Evolutionary conservation across 352 stramenopile genomes (phyloP).

Genomic region (Pythium apleroticum): DNA sequence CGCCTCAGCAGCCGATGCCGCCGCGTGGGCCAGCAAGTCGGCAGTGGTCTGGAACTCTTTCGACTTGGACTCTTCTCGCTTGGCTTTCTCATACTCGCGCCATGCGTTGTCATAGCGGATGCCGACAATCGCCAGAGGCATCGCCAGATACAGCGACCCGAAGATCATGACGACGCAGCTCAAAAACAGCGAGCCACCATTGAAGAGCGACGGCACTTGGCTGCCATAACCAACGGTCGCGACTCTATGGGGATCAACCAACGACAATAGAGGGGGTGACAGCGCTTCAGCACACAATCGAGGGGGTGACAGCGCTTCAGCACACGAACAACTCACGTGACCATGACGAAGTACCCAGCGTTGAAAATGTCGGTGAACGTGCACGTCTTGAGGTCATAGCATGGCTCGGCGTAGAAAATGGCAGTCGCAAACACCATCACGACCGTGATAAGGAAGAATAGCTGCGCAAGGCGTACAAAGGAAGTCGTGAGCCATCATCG

Average conservation of each 20-base stretch:
- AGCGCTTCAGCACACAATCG: too few relatives aligned
- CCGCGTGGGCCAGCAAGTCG: not conserved
- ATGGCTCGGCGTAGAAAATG: constrained; percentile 77
- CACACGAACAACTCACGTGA: constrained; percentile 73
- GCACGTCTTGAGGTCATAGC: constrained; percentile 75
- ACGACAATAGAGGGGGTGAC: too few relatives aligned
- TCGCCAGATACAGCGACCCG: constrained; percentile 74
- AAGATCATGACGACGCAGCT: constrained; percentile 73
- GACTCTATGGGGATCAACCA: constrained; percentile 56
- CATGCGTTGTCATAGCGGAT: constrained; percentile 46
- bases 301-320: too few relatives aligned
- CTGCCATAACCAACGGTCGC: constrained; percentile 76
- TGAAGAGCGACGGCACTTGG: constrained; percentile 63
- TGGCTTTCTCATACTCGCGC: constrained; percentile 55
- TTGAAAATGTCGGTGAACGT: constrained; percentile 87
- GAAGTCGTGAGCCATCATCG: not conserved
- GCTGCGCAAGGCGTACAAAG: constrained; percentile 13
- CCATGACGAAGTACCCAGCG: constrained; percentile 80
- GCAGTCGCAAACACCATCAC: constrained; percentile 76
- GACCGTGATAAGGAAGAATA: constrained; percentile 80
- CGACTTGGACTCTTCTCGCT: constrained; percentile 57
- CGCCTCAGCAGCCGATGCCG: not conserved
- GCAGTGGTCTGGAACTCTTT: constrained; percentile 36
- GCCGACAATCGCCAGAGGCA: constrained; percentile 76
- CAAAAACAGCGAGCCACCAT: constrained; percentile 50